Percentiles rank a stretch among this genome's conserved stretches.
These are phyloP conservation scores for Metarhizium album DNA, from an alignment of 2,329 filamentous ascomycete genomes.

Conservation along the genomic window DNA sequence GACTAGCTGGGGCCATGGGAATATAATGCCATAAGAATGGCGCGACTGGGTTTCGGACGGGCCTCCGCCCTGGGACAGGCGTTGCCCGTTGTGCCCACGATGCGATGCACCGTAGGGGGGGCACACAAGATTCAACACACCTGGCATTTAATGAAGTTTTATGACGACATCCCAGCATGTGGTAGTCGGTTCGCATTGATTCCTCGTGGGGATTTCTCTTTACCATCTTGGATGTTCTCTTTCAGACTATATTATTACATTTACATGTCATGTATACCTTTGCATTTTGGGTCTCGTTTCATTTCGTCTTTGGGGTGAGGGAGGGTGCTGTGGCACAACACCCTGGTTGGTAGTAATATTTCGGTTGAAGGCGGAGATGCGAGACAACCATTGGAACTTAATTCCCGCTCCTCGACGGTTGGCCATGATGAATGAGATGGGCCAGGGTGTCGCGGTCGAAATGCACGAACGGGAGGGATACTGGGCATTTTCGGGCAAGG, in stretches of 20 bases:
- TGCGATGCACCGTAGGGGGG: not conserved
- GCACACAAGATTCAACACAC: not conserved
- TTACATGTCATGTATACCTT: not conserved
- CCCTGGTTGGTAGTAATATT: not conserved
- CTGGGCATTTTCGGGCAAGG: no score
- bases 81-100: not conserved
- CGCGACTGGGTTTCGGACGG: not conserved
- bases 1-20: conserved; percentile 20
- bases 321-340: not conserved
- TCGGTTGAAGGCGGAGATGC: not conserved
- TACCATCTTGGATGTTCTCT: not conserved
- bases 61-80: not conserved
- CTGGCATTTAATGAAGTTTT: not conserved
- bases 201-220: not conserved
- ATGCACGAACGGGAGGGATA: no score
- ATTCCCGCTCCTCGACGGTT: not conserved
- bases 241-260: not conserved
- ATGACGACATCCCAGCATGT: not conserved
- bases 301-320: not conserved
- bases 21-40: conserved; percentile 9
- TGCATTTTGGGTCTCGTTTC: not conserved
- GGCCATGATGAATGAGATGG: not conserved
- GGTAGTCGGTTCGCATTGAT: not conserved
- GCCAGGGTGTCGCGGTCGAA: no score
- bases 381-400: not conserved